Percentiles rank a stretch among this genome's conserved stretches.
Evolutionary conservation across 257 asterid species (phyloP).

Genomic region (Solanum peruvianum): DNA sequence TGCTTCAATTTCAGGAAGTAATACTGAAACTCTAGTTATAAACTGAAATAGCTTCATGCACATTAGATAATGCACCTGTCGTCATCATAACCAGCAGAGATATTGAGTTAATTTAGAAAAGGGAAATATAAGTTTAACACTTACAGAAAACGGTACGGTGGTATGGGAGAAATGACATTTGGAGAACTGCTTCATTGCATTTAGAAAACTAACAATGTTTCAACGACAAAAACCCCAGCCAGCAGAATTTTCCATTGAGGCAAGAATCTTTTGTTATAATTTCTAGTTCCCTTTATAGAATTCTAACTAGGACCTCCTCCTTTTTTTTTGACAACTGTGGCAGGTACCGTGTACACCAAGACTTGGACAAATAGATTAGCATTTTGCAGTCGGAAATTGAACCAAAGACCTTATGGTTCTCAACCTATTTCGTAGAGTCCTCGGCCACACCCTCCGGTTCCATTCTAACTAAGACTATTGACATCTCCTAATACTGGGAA

Average conservation of each 20-base stretch:
- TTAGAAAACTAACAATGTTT: not conserved
- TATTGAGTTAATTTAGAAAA: not conserved
- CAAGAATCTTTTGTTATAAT: not conserved
- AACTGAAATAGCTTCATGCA: slow-evolving; percentile 44
- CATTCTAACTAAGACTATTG: not conserved
- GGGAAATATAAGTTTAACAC: not conserved
- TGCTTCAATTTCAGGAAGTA: slow-evolving; percentile 64
- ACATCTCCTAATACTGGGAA: not conserved
- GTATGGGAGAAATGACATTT: not conserved
- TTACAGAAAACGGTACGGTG: not conserved
- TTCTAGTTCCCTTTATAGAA: not conserved
- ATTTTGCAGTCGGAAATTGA: not conserved
- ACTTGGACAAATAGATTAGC: not conserved
- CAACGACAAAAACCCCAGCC: not conserved
- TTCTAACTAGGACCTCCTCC: not conserved
- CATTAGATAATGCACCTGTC: slow-evolving; percentile 75
- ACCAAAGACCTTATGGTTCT: not conserved
- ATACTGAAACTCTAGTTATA: slow-evolving; percentile 27
- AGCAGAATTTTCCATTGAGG: not conserved
- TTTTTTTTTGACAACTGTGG: not conserved
- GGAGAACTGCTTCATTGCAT: not conserved
- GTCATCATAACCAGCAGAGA: slow-evolving; percentile 1
- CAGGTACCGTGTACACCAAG: not conserved
- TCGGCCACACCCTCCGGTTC: not conserved
- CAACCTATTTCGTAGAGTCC: not conserved